Percentiles rank a stretch among this genome's conserved stretches.
Evolutionary conservation across 371 early-diverging fungal genomes (phyloP).

Genomic region (Circinella umbellata): DNA sequence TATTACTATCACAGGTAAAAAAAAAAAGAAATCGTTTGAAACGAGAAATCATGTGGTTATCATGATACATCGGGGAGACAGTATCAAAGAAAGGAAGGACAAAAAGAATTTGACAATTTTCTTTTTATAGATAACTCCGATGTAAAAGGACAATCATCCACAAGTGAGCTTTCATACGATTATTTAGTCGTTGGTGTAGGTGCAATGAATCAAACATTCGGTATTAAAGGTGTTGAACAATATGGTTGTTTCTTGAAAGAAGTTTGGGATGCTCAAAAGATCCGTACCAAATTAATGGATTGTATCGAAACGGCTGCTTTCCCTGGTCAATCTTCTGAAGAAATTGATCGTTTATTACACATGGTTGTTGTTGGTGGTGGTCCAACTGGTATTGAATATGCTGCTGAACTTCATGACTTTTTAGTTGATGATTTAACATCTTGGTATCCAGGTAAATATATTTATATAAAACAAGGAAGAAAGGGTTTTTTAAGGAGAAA

Average conservation of each 20-base stretch:
- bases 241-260: constrained; percentile 89
- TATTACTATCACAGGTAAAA: constrained; percentile 71
- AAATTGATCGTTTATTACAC: constrained; percentile 84
- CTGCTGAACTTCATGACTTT: constrained; percentile 94
- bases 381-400: constrained; percentile 95
- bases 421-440: constrained; percentile 79
- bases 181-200: constrained; percentile 90
- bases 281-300: constrained; percentile 86
- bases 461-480: constrained; percentile 4
- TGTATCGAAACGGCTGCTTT: constrained; percentile 90
- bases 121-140: constrained; percentile 69
- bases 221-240: constrained; percentile 87
- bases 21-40: constrained; percentile 2
- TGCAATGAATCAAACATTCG: constrained; percentile 89
- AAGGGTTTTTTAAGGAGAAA: not conserved
- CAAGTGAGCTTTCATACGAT: constrained; percentile 78
- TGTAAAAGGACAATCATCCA: constrained; percentile 64
- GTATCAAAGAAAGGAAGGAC: not conserved
- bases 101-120: not conserved
- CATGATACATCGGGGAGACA: too few species aligned
- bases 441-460: constrained; percentile 77
- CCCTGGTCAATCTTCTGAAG: constrained; percentile 76
- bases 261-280: constrained; percentile 89
- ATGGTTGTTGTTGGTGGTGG: constrained; percentile 98
- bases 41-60: not conserved